Base-by-base conservation (phyloP, 1,284 basidiomycete species). In the Apiotrichum sp. region DNA sequence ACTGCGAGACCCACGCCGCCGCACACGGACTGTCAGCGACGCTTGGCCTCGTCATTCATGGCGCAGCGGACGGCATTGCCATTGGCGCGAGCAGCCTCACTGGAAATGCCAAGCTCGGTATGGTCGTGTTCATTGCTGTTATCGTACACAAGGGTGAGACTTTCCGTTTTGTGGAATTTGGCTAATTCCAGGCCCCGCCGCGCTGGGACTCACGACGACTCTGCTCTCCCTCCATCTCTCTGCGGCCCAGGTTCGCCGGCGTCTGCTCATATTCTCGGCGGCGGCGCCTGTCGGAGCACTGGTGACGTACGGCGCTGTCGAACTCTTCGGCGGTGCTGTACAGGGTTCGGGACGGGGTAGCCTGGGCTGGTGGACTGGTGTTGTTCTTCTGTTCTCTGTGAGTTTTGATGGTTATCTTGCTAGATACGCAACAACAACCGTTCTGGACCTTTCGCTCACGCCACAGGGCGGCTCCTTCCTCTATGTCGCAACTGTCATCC, bases 391-490 rank as follows among this genome's bases (percentile, higher is more conserved):
- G 13, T 77, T 77, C 65, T 76, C 75, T 64, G 72, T 67, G 10
- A 29, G 31, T 22, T 22, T 22, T 22, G 22, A 22, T 22, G 22
- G 22, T 22, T 22, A 22, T 22, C 22, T 22, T 22, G 22, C 22
- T 22, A 22, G 22, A 22, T 22, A 22, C 22, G 22, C 22, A 22
- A 22, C 22, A 32, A 6, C 47, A 5, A 29, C 9, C 34, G 7
- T 40, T 16, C 14, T 14, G 8, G 11, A 13, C 4, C n/a, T 10
- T 35, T 33, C 22, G 22, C 22, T 22, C 56, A 58, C 44, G 4
- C 40, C 43, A n/a, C 61, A 92, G 90, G 93, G 90, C 40, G 93
- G 93, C 13, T 92, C 90, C 1, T 97, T 97, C 75, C 78, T 97
- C 34, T 97, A 93, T 70, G 93, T 97, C 36, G 92, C 93, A 0